Base-by-base conservation (phyloP, 208 protist species). In the Acanthamoeba sp. region DNA sequence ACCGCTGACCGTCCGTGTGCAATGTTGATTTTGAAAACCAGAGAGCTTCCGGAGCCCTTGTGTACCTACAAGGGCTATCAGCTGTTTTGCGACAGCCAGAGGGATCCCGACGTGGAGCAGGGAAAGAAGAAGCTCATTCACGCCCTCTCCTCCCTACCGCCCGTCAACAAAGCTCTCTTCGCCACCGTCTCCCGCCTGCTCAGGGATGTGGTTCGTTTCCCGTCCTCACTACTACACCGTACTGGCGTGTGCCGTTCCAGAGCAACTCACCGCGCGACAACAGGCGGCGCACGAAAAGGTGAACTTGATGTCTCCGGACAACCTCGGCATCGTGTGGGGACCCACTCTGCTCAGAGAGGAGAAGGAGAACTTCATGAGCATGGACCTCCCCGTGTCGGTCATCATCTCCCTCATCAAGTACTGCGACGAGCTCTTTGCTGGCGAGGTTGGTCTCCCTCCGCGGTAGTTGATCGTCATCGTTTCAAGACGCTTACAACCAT, bases 311-410 rank as follows among this genome's bases (percentile, higher is more conserved):
- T 64, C 80, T 22, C 48, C 42, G 16, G 80, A 52, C 80, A 88
- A 88, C 27, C 20, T 88, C 45, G 80, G 80, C 24, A 88, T 88
- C n/a, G 80, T 88, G 29, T 88, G 42, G 42, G 80, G 80, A 4
- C 80, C 80, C 1, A 88, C 80, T 7, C 80, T 88, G 0, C 50
- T 88, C 4, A 24, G 80, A 27, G 80, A 88, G 18, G 80, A 88
- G 48, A 88, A 88, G 80, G 80, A 88, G 50, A 62, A 88, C 80
- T 64, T 88, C 48, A 88, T 88, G 80, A 88, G 80, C 80, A 88
- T 88, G 48, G 80, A 34, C 24, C 34, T 62, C 27, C 42, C 80
- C 50, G 48, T 40, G 27, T 29, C 42, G 0, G 80, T 88, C 14
- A 62, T 88, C n/a, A 40, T 64, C 5, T 52, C 50, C 9, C 50